Percentiles rank a stretch among this genome's conserved stretches.
Conservation (phyloP, 129 eudicot species). For the Sambucus nigra region DNA sequence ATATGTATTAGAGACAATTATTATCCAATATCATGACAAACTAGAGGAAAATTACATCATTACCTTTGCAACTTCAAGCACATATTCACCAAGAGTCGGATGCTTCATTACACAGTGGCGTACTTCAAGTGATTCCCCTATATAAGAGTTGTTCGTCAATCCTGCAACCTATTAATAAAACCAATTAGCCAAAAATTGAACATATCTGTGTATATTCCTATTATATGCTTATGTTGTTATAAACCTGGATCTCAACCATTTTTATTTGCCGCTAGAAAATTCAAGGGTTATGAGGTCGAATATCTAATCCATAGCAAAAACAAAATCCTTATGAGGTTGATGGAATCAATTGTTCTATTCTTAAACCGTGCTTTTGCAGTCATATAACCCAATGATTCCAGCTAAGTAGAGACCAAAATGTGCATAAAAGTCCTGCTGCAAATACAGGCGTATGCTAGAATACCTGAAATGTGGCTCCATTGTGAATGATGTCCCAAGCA, state of each 20-base stretch:
- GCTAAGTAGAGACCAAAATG: not conserved
- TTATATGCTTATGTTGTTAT: not conserved
- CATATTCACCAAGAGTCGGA: constrained; percentile 65
- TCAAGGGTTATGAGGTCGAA: not conserved
- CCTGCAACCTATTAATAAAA: constrained; percentile 61
- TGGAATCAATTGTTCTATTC: not conserved
- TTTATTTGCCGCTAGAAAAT: not conserved
- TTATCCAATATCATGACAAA: too few relatives aligned
- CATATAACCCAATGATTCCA: not conserved
- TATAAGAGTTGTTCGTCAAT: constrained; percentile 78
- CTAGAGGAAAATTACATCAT: constrained; percentile 4
- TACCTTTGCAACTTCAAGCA: constrained; percentile 97
- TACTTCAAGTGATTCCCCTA: constrained; percentile 63
- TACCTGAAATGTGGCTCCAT: constrained; percentile 99
- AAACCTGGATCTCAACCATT: not conserved
- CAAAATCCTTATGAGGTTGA: not conserved
- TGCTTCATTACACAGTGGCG: constrained; percentile 75
- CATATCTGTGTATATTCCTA: not conserved
- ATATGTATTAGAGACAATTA: not conserved
- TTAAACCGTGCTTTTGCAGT: too few relatives aligned
- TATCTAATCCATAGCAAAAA: not conserved
- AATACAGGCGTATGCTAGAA: constrained; percentile 14
- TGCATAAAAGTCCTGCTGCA: not conserved
- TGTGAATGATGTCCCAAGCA: constrained; percentile 74
- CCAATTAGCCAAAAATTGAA: not conserved